phyloP scores from a whole-genome alignment of 2,329 filamentous ascomycete genomes.

The Fusarium proliferatum region DNA sequence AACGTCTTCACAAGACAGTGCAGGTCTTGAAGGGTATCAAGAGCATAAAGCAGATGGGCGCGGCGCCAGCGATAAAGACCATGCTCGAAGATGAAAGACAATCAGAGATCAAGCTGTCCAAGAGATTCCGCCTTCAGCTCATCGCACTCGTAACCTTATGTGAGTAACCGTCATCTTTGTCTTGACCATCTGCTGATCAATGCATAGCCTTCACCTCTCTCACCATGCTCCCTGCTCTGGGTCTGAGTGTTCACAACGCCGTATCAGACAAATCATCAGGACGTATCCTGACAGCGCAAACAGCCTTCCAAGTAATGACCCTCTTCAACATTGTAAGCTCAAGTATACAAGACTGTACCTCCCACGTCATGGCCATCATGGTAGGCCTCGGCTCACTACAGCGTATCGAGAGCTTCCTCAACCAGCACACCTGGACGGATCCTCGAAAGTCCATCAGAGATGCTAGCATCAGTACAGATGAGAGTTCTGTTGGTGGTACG shows the following conservation, averaged over 20 bases:
- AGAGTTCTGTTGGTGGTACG: background rate
- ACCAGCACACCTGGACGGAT: background rate
- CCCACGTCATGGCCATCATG: background rate
- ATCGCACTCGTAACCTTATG: background rate
- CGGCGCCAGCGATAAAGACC: background rate
- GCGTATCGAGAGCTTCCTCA: background rate
- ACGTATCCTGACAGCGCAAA: background rate
- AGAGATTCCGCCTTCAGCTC: background rate
- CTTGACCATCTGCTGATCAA: background rate
- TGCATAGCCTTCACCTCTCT: background rate
- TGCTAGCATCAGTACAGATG: background rate
- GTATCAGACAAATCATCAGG: background rate
- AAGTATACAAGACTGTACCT: background rate
- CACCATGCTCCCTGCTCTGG: background rate
- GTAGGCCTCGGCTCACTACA: background rate
- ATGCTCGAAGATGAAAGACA: background rate
- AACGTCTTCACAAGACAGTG: background rate
- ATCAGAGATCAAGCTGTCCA: background rate
- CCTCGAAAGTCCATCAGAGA: background rate
- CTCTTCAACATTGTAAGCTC: background rate
- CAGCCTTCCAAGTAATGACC: background rate
- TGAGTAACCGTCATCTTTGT: accelerated
- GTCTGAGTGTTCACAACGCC: background rate
- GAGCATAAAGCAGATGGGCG: background rate
- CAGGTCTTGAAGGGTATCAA: background rate